These are phyloP conservation scores for Drechslerella coelobrocha DNA, from an alignment of 2,329 filamentous ascomycete species.

Conservation along the genomic window DNA sequence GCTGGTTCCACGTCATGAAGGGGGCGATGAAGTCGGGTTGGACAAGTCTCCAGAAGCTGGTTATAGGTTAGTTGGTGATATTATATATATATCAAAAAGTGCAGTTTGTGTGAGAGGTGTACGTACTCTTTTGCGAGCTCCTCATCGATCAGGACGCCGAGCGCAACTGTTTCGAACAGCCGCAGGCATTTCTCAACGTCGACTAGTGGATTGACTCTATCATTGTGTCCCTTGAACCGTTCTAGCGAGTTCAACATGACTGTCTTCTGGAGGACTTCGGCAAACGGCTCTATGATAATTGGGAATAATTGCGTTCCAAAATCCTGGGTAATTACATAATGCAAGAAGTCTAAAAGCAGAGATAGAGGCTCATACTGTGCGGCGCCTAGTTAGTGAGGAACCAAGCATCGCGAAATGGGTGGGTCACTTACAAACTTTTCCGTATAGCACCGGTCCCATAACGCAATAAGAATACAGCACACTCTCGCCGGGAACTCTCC, in stretches of 20 bases:
- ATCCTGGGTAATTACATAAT: constrained; percentile 19
- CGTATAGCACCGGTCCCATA: constrained; percentile 47
- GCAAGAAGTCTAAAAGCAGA: constrained; percentile 30
- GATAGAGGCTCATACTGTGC: constrained; percentile 47
- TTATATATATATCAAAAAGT: background rate
- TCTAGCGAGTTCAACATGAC: constrained; percentile 41
- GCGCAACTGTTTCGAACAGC: constrained; percentile 32
- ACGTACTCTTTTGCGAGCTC: constrained; percentile 33
- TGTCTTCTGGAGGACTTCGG: constrained; percentile 38
- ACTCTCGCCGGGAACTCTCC: constrained; percentile 35
- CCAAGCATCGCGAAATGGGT: background rate
- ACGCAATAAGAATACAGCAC: constrained; percentile 38
- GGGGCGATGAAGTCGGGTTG: constrained; percentile 37
- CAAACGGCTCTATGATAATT: constrained; percentile 29
- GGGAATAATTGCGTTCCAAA: constrained; percentile 23
- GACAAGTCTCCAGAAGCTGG: constrained; percentile 41
- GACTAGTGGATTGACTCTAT: constrained; percentile 28
- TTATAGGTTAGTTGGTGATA: constrained; percentile 7
- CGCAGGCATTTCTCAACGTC: constrained; percentile 38
- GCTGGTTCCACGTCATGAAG: constrained; percentile 44
- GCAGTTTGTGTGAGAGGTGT: background rate
- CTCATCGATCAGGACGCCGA: constrained; percentile 29
- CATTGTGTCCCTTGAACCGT: constrained; percentile 38
- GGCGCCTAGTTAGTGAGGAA: background rate
- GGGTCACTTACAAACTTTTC: constrained; percentile 42